phyloP scores from a whole-genome alignment of 192 early-diverging fungal species.

The Backusella psychrophila region DNA sequence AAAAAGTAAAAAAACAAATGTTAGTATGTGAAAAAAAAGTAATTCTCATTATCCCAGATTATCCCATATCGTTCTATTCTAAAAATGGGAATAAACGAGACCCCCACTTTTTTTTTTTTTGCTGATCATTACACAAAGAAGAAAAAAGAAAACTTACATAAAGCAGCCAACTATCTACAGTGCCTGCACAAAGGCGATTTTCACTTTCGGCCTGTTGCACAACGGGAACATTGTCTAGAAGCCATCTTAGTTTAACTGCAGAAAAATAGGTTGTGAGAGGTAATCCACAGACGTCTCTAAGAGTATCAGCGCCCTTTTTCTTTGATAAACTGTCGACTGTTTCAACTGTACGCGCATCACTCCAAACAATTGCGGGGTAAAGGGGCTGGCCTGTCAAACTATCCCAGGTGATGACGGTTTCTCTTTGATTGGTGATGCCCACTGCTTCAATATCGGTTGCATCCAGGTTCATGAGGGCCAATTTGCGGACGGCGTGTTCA shows the following conservation, averaged over 20 bases:
- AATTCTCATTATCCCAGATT: background rate
- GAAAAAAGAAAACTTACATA: conserved; percentile 51
- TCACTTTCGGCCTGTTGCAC: conserved; percentile 74
- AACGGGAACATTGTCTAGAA: conserved; percentile 75
- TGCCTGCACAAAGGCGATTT: conserved; percentile 77
- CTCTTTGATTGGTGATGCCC: conserved; percentile 94
- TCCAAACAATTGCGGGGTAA: conserved; percentile 90
- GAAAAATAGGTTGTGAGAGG: conserved; percentile 93
- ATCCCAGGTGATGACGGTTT: conserved; percentile 90
- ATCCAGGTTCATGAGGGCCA: conserved; percentile 57
- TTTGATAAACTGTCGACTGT: conserved; percentile 64
- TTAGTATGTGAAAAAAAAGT: conserved; percentile 10
- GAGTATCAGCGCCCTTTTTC: conserved; percentile 38
- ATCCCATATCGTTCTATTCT: background rate
- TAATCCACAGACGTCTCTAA: conserved; percentile 72
- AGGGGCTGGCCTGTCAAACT: conserved; percentile 71
- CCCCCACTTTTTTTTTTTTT: background rate
- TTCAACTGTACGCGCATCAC: conserved; percentile 78
- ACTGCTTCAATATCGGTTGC: conserved; percentile 58
- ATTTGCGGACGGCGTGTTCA: conserved; percentile 57
- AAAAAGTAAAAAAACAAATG: background rate
- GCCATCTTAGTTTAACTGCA: conserved; percentile 89
- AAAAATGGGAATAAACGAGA: background rate
- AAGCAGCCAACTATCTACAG: conserved; percentile 91
- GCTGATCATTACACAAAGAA: background rate